Percentiles rank a stretch among this genome's conserved stretches.
phyloP scores from a whole-genome alignment of 352 stramenopile genomes.

The Phytophthora colocasiae region DNA sequence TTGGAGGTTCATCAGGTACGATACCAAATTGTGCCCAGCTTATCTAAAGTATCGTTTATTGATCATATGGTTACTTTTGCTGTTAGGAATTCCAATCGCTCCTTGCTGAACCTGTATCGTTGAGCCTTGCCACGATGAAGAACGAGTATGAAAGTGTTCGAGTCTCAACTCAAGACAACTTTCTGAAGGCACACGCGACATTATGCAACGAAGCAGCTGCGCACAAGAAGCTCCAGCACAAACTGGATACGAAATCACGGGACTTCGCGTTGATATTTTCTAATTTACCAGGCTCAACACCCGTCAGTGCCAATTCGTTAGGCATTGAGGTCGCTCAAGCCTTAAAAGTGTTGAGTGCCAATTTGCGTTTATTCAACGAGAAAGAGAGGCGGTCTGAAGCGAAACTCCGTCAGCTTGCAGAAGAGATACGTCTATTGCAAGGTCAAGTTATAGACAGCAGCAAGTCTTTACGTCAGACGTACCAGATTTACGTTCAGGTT shows the following conservation, averaged over 20 bases:
- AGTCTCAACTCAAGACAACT: constrained; percentile 66
- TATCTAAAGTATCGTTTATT: not conserved
- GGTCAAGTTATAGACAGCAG: constrained; percentile 40
- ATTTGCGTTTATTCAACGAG: constrained; percentile 37
- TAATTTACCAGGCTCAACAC: constrained; percentile 32
- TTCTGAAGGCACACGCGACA: constrained; percentile 53
- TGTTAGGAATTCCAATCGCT: constrained; percentile 79
- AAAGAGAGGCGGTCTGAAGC: constrained; percentile 49
- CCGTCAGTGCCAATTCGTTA: constrained; percentile 24
- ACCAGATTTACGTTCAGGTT: constrained; percentile 71
- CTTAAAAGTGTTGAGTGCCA: constrained; percentile 33
- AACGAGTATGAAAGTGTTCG: constrained; percentile 76
- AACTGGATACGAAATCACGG: constrained; percentile 58
- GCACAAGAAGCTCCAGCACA: constrained; percentile 68
- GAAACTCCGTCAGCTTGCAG: constrained; percentile 55
- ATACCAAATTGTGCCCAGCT: not conserved
- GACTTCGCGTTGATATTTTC: constrained; percentile 47
- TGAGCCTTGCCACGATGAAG: constrained; percentile 83
- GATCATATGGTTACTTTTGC: not conserved
- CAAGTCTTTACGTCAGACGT: constrained; percentile 50
- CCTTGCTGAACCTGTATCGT: constrained; percentile 68
- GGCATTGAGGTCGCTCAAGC: constrained; percentile 42
- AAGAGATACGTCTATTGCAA: constrained; percentile 57
- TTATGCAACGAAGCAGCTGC: constrained; percentile 55
- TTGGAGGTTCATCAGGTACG: constrained; percentile 69